Evolutionary conservation across 2,329 filamentous ascomycete genomes (phyloP).

Genomic region (Waltergamsia citrina): DNA sequence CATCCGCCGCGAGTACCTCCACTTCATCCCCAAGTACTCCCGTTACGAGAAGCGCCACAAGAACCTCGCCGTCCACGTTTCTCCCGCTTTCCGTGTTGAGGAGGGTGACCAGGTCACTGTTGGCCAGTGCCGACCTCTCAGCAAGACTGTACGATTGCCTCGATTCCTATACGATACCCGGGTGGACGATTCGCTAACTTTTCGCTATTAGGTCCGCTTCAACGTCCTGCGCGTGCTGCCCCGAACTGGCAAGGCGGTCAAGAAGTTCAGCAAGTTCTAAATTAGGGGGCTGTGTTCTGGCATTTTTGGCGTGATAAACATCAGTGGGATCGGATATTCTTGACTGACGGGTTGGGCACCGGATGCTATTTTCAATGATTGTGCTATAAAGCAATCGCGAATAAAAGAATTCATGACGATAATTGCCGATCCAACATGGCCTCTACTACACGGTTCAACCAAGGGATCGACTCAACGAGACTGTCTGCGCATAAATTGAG

Average conservation of each 20-base stretch:
- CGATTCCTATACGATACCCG: background rate
- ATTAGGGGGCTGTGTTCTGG: conserved; percentile 32
- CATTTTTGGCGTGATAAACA: conserved; percentile 48
- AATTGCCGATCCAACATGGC: conserved; percentile 1
- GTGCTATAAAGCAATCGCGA: conserved; percentile 35
- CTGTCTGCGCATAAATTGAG: too few species aligned
- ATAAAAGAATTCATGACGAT: conserved; percentile 27
- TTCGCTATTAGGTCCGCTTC: conserved; percentile 71
- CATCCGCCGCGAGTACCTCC: conserved; percentile 99
- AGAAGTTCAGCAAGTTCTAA: conserved; percentile 99
- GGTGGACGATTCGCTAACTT: conserved; percentile 11
- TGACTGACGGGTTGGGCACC: conserved; percentile 28
- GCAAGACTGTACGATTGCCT: conserved; percentile 83
- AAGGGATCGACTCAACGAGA: too few species aligned
- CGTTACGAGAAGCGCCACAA: conserved; percentile 99
- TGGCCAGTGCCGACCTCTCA: conserved; percentile 97
- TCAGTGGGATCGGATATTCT: conserved; percentile 23
- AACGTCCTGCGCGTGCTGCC: conserved; percentile 98
- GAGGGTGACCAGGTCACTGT: conserved; percentile 99
- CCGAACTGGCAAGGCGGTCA: conserved; percentile 93
- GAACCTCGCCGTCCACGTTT: conserved; percentile 98
- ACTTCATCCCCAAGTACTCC: conserved; percentile 99
- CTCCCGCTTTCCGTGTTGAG: conserved; percentile 99
- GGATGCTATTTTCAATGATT: conserved; percentile 32
- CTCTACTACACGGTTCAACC: too few species aligned